Evolutionary conservation across 345 rosid species (phyloP), one percentile per base, ranked within the genome.

Genomic region (Lenwebbia sp.): DNA sequence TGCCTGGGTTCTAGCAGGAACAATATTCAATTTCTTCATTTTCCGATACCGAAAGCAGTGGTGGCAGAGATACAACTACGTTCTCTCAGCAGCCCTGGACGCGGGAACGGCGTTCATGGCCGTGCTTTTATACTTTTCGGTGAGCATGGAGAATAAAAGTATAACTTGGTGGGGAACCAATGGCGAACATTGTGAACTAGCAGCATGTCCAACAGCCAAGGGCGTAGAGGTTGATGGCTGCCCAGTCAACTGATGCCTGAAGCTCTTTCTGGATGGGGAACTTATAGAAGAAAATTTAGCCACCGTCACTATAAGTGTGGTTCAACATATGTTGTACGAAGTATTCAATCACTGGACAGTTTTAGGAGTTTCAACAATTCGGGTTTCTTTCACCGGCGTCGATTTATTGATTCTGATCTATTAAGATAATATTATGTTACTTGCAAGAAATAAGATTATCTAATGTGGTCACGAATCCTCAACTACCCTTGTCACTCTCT

Each of bases 181-280:
- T n/a, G n/a, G n/a, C n/a, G n/a, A n/a, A n/a, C n/a, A n/a, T n/a
- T n/a, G n/a, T n/a, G n/a, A n/a, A n/a, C n/a, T n/a, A n/a, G n/a
- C n/a, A n/a, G n/a, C n/a, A n/a, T n/a, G n/a, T n/a, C n/a, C n/a
- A 52, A 93, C 97, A 44, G 97, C 96, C 88, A 91, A 88, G 85
- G 98, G 97, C 74, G 91, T 94, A 49, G 52, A 55, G 6, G 90
- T 92, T 49, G 92, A 93, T 51, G 94, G 93, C 62, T 95, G 97
- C 88, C 98, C 98, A n/a, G 93, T 86, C 58, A 88, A 83, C 54
- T 94, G 87, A 89, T 55, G n/a, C 62, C 22, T 44, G 82, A 74
- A 51, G 82, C 44, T 65, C 60, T 82, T 50, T 82, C 14, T n/a
- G 30, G 76, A 65, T 30, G 76, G 3, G 15, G 19, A 15, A 30